Evolutionary conservation across 2,329 filamentous ascomycete genomes (phyloP).

Genomic region (Bipolaris victoriae): DNA sequence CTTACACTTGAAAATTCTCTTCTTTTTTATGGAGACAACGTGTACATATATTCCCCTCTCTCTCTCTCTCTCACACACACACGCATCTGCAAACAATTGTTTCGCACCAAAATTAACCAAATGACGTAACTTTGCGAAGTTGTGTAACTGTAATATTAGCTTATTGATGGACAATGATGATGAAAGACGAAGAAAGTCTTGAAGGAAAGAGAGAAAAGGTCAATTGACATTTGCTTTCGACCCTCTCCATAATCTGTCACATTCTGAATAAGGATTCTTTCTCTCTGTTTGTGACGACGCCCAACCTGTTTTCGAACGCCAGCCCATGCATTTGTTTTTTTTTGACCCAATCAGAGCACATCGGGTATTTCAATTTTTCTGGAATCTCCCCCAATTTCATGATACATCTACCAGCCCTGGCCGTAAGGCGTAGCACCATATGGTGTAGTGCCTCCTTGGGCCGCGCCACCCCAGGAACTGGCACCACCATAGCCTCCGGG

Average conservation of each 20-base stretch:
- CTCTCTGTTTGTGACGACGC: conserved; percentile 10
- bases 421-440: conserved; percentile 69
- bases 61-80: conserved; percentile 20
- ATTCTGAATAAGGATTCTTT: background rate
- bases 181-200: background rate
- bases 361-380: background rate
- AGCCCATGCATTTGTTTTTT: conserved; percentile 33
- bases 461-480: conserved; percentile 67
- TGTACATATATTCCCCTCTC: conserved; percentile 45
- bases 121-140: conserved; percentile 14
- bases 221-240: conserved; percentile 12
- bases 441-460: conserved; percentile 56
- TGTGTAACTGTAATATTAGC: conserved; percentile 31
- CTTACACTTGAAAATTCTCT: conserved; percentile 2
- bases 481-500: conserved; percentile 59
- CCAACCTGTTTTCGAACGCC: conserved; percentile 28
- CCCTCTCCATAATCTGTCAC: background rate
- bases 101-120: conserved; percentile 1
- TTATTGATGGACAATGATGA: conserved; percentile 19
- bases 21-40: conserved; percentile 9
- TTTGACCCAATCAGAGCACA: conserved; percentile 15
- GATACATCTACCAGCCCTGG: conserved; percentile 29
- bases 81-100: conserved; percentile 24
- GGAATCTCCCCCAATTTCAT: too few species aligned
- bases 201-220: conserved; percentile 9